Percentiles rank a stretch among this genome's conserved stretches.
Evolutionary conservation across 2,329 filamentous ascomycete genomes (phyloP).

Genomic region (Ceratocystis eucalypticola): DNA sequence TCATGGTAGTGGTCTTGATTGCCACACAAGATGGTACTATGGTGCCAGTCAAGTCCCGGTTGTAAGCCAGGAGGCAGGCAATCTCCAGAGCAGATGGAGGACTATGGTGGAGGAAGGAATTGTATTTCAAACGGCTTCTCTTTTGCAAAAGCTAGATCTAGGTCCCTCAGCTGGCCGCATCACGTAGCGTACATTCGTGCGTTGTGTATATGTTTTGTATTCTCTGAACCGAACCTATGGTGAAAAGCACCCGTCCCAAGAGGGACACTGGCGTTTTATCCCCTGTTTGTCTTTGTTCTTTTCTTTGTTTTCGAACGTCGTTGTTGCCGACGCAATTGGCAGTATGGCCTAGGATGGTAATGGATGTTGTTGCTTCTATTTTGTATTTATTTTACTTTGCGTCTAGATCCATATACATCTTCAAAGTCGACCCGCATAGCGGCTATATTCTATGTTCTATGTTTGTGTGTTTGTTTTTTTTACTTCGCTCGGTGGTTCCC

Average conservation of each 20-base stretch:
- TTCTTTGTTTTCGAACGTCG: not conserved
- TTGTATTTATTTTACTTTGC: not conserved
- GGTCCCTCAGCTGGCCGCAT: not conserved
- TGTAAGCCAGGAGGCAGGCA: conserved; percentile 22
- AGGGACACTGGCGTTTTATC: not conserved
- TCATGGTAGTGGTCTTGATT: conserved; percentile 70
- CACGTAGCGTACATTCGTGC: not conserved
- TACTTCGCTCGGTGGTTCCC: too few species aligned
- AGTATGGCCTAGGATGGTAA: not conserved
- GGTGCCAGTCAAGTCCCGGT: conserved; percentile 23
- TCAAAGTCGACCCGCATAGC: too few species aligned
- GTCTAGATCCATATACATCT: too few species aligned
- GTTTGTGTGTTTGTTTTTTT: too few species aligned
- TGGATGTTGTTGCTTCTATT: not conserved
- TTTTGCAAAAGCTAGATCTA: not conserved
- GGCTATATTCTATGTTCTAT: too few species aligned
- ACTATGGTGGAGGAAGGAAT: not conserved
- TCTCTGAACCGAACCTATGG: not conserved
- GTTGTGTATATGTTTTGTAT: not conserved
- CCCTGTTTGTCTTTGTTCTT: not conserved
- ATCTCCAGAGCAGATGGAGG: not conserved
- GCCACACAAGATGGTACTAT: conserved; percentile 48
- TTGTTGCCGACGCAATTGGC: not conserved
- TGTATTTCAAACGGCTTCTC: not conserved
- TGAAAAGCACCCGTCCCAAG: not conserved